Conservation (phyloP, 164 flowering plant species). For the Magnolia sinica region DNA sequence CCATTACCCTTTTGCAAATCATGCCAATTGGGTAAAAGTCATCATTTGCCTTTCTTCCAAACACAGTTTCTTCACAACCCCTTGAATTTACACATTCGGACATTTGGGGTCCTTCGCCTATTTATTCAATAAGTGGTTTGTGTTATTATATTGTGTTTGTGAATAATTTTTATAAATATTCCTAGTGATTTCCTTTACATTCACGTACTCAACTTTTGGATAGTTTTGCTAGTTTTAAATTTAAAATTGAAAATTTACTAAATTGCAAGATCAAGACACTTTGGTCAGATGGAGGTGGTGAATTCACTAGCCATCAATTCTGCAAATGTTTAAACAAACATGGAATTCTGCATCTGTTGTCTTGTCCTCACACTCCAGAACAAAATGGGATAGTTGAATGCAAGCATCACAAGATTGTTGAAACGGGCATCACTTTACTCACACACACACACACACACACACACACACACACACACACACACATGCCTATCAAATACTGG, state of each 20-base stretch:
- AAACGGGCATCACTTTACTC: background rate
- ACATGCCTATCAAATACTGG: background rate
- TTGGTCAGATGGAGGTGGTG: background rate
- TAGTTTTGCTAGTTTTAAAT: background rate
- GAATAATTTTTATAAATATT: background rate
- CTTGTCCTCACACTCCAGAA: background rate
- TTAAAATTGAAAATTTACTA: background rate
- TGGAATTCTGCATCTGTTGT: background rate
- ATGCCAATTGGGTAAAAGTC: background rate
- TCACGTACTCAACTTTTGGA: background rate
- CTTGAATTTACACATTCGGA: background rate
- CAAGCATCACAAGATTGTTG: background rate
- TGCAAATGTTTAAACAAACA: background rate
- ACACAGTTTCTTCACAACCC: background rate
- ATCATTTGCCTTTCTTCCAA: background rate
- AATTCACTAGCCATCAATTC: background rate
- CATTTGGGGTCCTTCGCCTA: background rate
- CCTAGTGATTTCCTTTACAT: background rate
- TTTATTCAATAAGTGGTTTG: background rate
- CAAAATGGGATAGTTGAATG: background rate
- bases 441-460: background rate
- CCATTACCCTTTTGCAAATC: background rate
- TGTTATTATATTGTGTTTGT: background rate
- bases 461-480: background rate
- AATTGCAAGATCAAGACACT: background rate